Conservation (phyloP, 768 basidiomycete genomes). For the Epithele typhae region DNA sequence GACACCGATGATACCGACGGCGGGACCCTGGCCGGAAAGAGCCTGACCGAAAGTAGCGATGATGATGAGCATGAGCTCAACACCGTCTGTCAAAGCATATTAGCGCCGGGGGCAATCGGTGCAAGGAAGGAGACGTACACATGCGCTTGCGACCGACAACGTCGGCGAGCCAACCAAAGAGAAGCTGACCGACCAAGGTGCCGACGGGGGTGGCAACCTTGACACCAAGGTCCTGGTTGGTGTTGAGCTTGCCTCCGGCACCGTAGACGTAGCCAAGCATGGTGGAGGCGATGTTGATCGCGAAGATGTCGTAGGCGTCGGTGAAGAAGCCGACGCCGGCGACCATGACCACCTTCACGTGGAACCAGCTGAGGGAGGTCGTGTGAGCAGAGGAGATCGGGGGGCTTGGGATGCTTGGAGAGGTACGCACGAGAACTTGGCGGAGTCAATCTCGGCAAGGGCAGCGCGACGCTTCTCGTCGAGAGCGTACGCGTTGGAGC, state of each 20-base stretch:
- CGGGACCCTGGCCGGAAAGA: conserved; percentile 61
- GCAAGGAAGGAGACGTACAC: conserved; percentile 48
- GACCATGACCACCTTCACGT: conserved; percentile 55
- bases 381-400: background rate
- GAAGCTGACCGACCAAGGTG: conserved; percentile 67
- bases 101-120: too few relatives aligned
- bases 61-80: conserved; percentile 82
- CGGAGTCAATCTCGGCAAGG: conserved; percentile 83
- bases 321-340: conserved; percentile 91
- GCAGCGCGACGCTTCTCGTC: conserved; percentile 77
- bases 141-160: conserved; percentile 71
- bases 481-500: conserved; percentile 33
- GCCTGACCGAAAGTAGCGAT: conserved; percentile 77
- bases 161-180: conserved; percentile 83
- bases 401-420: background rate
- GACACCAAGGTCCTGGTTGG: conserved; percentile 70
- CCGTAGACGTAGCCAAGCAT: conserved; percentile 87
- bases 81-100: conserved; percentile 59
- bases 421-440: conserved; percentile 68
- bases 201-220: conserved; percentile 78
- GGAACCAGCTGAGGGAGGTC: conserved; percentile 60
- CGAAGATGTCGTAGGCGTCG: conserved; percentile 77
- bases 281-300: conserved; percentile 78
- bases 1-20: conserved; percentile 69
- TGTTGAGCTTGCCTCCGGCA: conserved; percentile 30